Evolutionary conservation across 495 filamentous ascomycete genomes (phyloP), one percentile per base, ranked within the genome.

Genomic region (Emericellopsis terricola): DNA sequence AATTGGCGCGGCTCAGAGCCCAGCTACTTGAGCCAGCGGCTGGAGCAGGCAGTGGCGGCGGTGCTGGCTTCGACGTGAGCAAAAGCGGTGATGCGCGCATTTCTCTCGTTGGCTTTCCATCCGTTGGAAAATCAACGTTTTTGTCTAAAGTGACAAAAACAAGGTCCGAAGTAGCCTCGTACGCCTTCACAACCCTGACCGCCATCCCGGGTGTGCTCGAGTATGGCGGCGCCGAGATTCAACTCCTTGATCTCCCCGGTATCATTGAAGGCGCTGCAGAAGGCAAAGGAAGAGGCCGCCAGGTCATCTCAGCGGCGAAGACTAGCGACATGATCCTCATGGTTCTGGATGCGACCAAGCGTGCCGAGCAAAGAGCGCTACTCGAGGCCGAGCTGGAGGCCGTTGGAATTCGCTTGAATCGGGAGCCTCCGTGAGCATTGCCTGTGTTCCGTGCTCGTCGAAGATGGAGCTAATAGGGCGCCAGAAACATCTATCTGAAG

Each of bases 221-320:
- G 59, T 99, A 99, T 57, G 91, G 86, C 6, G 91, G 91, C 29
- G 91, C 91, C 1, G 91, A 99, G 56, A 94, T 99, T 39, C 91
- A 99, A 55, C 79, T 99, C 39, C 75, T 99, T 27, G 91, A 99
- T 78, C 60, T 99, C 38, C 91, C 91, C 0, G 91, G 91, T 63
- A 99, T 99, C 45, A 99, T 99, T 47, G 91, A 99, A 50, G 91
- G 91, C 30, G 91, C 91, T 23, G 62, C 84, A 0, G 91, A 99
- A 53, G 91, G 91, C 14, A 99, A 99, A 59, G 91, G 91, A 16
- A 60, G 89, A 69, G 89, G 89, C 30, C 64, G 89, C 35, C 91
- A 99, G 52, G 91, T 99, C 27, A 99, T 99, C 50, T 92, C 82
- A 19, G 91, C 91, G n/a, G 91, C 91, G 15, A 99, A 93, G 76